phyloP scores from a whole-genome alignment of 2,329 filamentous ascomycete genomes.

The Samsoniella hepiali region DNA sequence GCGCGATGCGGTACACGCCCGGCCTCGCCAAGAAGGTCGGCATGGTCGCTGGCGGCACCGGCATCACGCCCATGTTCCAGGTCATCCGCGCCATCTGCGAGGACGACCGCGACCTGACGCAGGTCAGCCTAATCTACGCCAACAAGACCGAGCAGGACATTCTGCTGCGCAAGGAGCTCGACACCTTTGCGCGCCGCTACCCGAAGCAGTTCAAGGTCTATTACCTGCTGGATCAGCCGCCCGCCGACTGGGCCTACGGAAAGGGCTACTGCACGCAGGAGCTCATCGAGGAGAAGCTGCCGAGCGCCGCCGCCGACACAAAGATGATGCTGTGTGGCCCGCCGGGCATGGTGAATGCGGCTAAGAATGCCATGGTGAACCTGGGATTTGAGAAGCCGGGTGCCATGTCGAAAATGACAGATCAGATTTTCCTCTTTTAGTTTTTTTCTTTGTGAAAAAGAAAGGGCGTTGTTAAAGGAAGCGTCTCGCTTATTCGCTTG shows the following conservation, averaged over 20 bases:
- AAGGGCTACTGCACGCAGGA: slow-evolving; percentile 50
- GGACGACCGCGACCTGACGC: slow-evolving; percentile 51
- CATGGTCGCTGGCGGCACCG: slow-evolving; percentile 50
- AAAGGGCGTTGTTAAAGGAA: too few species aligned
- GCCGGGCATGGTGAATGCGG: slow-evolving; percentile 56
- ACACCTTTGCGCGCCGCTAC: slow-evolving; percentile 47
- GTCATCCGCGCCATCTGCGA: slow-evolving; percentile 62
- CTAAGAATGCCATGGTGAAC: slow-evolving; percentile 47
- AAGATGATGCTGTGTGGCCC: slow-evolving; percentile 47
- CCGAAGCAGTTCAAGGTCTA: slow-evolving; percentile 53
- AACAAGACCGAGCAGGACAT: slow-evolving; percentile 59
- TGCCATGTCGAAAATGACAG: slow-evolving; percentile 47
- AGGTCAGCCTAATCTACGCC: slow-evolving; percentile 56
- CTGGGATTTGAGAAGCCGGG: slow-evolving; percentile 52
- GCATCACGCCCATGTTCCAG: slow-evolving; percentile 40
- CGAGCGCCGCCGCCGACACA: slow-evolving; percentile 38
- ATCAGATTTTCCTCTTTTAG: slow-evolving; percentile 55
- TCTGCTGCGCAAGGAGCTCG: slow-evolving; percentile 53
- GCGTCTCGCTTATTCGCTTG: not conserved
- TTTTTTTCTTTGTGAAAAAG: not conserved
- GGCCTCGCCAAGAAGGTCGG: slow-evolving; percentile 44
- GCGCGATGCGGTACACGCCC: slow-evolving; percentile 50
- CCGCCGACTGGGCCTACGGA: slow-evolving; percentile 45
- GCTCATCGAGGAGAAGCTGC: slow-evolving; percentile 48
- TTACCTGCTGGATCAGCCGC: slow-evolving; percentile 52